Percentiles rank a stretch among this genome's conserved stretches.
Conservation (phyloP, 768 basidiomycete species). For the Hebeloma cylindrosporum region DNA sequence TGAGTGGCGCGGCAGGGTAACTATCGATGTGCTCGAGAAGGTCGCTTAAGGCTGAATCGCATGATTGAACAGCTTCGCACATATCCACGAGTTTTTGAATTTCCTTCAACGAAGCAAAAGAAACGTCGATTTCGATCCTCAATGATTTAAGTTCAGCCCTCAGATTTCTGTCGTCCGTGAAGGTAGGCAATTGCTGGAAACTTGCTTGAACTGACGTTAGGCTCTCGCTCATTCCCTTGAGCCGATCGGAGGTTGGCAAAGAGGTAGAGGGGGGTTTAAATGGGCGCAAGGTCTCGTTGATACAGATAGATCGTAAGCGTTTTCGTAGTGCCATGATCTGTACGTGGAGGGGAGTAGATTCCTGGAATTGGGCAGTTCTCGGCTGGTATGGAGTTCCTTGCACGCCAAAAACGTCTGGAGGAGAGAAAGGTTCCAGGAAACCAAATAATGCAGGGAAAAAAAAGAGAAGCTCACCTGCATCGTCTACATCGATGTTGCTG, state of each 20-base stretch:
- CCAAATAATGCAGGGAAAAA: not conserved
- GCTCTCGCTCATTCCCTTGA: constrained; percentile 44
- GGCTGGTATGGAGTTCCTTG: constrained; percentile 34
- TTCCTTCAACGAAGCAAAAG: constrained; percentile 47
- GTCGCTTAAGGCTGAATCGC: constrained; percentile 81
- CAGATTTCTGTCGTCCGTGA: constrained; percentile 38
- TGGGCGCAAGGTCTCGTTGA: constrained; percentile 54
- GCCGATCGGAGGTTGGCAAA: constrained; percentile 54
- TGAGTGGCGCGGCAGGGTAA: constrained; percentile 61
- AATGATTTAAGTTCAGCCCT: constrained; percentile 66
- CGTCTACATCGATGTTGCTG: not conserved
- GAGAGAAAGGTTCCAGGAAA: too few relatives aligned
- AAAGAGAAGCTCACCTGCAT: constrained; percentile 13
- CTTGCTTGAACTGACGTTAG: constrained; percentile 48
- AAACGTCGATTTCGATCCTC: constrained; percentile 54
- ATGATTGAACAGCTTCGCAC: constrained; percentile 45
- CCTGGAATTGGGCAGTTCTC: constrained; percentile 34
- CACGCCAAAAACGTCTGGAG: constrained; percentile 56
- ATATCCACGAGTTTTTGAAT: constrained; percentile 59
- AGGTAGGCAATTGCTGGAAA: constrained; percentile 45
- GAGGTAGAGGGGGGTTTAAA: constrained; percentile 36
- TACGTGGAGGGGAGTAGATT: constrained; percentile 45
- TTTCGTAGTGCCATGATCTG: constrained; percentile 56
- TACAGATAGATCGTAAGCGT: constrained; percentile 58
- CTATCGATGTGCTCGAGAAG: constrained; percentile 85